phyloP scores from a whole-genome alignment of 495 filamentous ascomycete genomes.

The Lichenothelia convexa region DNA sequence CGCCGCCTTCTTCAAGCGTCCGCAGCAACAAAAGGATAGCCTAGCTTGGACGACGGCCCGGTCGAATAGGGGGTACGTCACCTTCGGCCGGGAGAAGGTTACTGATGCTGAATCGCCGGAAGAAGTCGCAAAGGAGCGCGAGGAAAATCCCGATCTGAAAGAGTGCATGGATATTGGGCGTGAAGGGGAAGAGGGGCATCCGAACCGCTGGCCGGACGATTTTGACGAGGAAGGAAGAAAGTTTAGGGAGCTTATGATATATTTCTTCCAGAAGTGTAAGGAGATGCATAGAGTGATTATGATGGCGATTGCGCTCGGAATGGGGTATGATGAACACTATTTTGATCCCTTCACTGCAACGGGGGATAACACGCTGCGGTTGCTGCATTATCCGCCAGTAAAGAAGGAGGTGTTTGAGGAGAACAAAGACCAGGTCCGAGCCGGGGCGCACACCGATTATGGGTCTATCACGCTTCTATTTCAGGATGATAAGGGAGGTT shows the following conservation, averaged over 20 bases:
- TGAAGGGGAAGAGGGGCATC: slow-evolving; percentile 43
- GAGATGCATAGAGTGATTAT: slow-evolving; percentile 60
- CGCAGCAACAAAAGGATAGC: slow-evolving; percentile 47
- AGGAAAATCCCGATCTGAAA: slow-evolving; percentile 55
- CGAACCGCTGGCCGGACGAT: slow-evolving; percentile 68
- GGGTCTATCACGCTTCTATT: slow-evolving; percentile 74
- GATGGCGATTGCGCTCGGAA: slow-evolving; percentile 70
- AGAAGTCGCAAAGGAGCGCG: slow-evolving; percentile 40
- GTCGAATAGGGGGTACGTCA: slow-evolving; percentile 44
- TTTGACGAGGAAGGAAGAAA: slow-evolving; percentile 38
- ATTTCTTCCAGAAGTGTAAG: slow-evolving; percentile 58
- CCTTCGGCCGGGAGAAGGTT: slow-evolving; percentile 62
- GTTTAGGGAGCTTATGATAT: slow-evolving; percentile 55
- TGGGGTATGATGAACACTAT: slow-evolving; percentile 51
- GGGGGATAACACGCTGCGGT: slow-evolving; percentile 73
- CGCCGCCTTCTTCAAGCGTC: slow-evolving; percentile 57
- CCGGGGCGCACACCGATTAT: slow-evolving; percentile 79
- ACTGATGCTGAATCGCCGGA: slow-evolving; percentile 35
- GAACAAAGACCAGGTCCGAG: slow-evolving; percentile 50
- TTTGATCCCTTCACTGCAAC: slow-evolving; percentile 58
- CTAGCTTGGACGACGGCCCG: slow-evolving; percentile 20
- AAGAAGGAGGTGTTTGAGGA: slow-evolving; percentile 44
- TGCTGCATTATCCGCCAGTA: slow-evolving; percentile 75
- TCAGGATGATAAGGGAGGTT: slow-evolving; percentile 63
- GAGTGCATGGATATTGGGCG: slow-evolving; percentile 72